These are phyloP conservation scores for Botrytis fragariae DNA, from an alignment of 2,329 filamentous ascomycete genomes.

Conservation along the genomic window DNA sequence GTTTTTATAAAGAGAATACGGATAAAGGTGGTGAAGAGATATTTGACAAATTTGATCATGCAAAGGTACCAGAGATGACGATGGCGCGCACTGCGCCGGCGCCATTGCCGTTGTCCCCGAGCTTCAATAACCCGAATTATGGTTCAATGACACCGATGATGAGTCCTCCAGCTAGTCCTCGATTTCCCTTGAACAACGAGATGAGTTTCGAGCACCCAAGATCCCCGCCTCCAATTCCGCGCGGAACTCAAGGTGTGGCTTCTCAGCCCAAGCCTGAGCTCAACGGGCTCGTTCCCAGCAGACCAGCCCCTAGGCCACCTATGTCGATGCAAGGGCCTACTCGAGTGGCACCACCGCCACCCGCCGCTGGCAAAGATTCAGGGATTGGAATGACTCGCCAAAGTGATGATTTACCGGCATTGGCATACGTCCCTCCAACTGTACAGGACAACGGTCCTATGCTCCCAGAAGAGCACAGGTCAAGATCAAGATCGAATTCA, in stretches of 20 bases:
- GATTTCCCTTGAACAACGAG: slow-evolving; percentile 85
- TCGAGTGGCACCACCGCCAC: slow-evolving; percentile 55
- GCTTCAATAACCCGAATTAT: slow-evolving; percentile 54
- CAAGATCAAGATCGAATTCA: slow-evolving; percentile 68
- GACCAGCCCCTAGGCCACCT: slow-evolving; percentile 87
- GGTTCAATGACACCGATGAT: slow-evolving; percentile 47
- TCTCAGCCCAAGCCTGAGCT: slow-evolving; percentile 49
- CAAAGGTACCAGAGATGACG: slow-evolving; percentile 57
- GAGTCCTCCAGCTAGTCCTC: slow-evolving; percentile 78
- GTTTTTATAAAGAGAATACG: slow-evolving; percentile 94
- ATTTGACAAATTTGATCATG: slow-evolving; percentile 95
- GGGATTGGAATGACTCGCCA: slow-evolving; percentile 60
- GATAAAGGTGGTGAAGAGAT: slow-evolving; percentile 74
- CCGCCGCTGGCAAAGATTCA: slow-evolving; percentile 59
- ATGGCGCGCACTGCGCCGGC: slow-evolving; percentile 37
- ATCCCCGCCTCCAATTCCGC: slow-evolving; percentile 83
- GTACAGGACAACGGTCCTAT: slow-evolving; percentile 41
- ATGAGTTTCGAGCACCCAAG: slow-evolving; percentile 97
- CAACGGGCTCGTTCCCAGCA: slow-evolving; percentile 68
- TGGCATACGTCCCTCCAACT: slow-evolving; percentile 38
- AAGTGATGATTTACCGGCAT: slow-evolving; percentile 50
- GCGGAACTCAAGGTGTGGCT: slow-evolving; percentile 39
- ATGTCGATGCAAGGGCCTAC: slow-evolving; percentile 65
- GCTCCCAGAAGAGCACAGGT: slow-evolving; percentile 65
- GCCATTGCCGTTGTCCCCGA: slow-evolving; percentile 35